Evolutionary conservation across 352 stramenopile genomes (phyloP).

Genomic region (Phytophthora ramorum): DNA sequence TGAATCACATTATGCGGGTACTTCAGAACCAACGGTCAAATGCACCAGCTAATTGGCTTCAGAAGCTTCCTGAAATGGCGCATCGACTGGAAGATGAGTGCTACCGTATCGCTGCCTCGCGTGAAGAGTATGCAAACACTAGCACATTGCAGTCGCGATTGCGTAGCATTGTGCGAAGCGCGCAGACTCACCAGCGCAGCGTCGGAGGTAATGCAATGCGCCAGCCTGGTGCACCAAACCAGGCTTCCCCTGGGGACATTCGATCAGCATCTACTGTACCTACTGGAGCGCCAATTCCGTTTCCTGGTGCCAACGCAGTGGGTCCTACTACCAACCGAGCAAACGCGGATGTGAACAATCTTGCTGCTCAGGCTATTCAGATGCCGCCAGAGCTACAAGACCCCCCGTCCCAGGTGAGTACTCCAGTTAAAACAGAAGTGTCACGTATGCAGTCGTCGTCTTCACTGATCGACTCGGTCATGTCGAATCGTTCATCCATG

Average conservation of each 20-base stretch:
- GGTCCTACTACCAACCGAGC: constrained; percentile 18
- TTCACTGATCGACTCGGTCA: constrained; percentile 51
- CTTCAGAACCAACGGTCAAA: constrained; percentile 96
- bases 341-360: constrained; percentile 23
- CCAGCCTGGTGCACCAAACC: constrained; percentile 34
- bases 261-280: constrained; percentile 23
- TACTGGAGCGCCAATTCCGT: constrained; percentile 57
- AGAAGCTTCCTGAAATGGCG: constrained; percentile 98
- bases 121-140: constrained; percentile 96
- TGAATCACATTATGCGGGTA: constrained; percentile 94
- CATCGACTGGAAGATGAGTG: constrained; percentile 97
- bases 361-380: constrained; percentile 67
- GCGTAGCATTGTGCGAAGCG: constrained; percentile 93
- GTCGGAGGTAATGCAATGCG: constrained; percentile 41
- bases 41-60: constrained; percentile 95
- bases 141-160: constrained; percentile 95
- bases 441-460: constrained; percentile 36
- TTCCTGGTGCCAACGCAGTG: constrained; percentile 61
- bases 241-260: constrained; percentile 27
- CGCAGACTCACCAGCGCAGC: constrained; percentile 68
- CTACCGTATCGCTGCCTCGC: constrained; percentile 88
- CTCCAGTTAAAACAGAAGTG: constrained; percentile 38
- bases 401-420: constrained; percentile 36
- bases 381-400: constrained; percentile 82
- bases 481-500: constrained; percentile 55